These are phyloP conservation scores for Auricularia sp. DNA, from an alignment of 768 basidiomycete genomes.

Conservation along the genomic window DNA sequence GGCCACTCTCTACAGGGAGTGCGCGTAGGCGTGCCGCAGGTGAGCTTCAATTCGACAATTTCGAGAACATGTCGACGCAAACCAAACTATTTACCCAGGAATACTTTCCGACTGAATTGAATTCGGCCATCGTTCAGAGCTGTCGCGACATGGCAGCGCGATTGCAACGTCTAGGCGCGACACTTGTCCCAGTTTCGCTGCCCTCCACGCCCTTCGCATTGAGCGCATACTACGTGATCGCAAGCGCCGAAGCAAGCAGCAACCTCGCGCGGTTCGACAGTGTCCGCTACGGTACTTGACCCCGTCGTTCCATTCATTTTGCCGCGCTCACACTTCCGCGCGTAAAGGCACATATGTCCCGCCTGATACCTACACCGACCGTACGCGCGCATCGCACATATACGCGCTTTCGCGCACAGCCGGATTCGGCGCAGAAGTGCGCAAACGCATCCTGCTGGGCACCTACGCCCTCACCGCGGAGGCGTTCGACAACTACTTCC, in stretches of 20 bases:
- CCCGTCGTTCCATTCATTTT: slow-evolving; percentile 20
- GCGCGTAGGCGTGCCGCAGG: slow-evolving; percentile 68
- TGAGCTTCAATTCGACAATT: slow-evolving; percentile 16
- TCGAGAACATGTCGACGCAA: not conserved
- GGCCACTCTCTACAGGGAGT: slow-evolving; percentile 34
- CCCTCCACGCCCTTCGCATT: slow-evolving; percentile 63
- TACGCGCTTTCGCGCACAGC: slow-evolving; percentile 58
- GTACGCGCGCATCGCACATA: slow-evolving; percentile 39
- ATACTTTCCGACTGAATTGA: slow-evolving; percentile 68
- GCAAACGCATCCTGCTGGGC: slow-evolving; percentile 77
- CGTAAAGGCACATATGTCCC: slow-evolving; percentile 10
- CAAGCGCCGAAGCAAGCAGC: slow-evolving; percentile 87
- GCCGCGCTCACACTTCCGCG: not conserved
- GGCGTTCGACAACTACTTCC: slow-evolving; percentile 98
- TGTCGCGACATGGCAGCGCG: slow-evolving; percentile 35
- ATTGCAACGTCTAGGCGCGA: slow-evolving; percentile 48
- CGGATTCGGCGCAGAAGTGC: slow-evolving; percentile 78
- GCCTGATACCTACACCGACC: slow-evolving; percentile 30
- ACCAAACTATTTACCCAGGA: slow-evolving; percentile 35
- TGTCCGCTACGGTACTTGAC: slow-evolving; percentile 57
- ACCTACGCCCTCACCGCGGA: slow-evolving; percentile 88
- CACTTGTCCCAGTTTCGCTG: slow-evolving; percentile 60
- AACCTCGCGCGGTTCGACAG: slow-evolving; percentile 89
- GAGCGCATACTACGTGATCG: slow-evolving; percentile 92
- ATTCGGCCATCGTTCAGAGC: slow-evolving; percentile 31